These are phyloP conservation scores for Nigrospora oryzae DNA, from an alignment of 2,329 filamentous ascomycete genomes.

Conservation along the genomic window DNA sequence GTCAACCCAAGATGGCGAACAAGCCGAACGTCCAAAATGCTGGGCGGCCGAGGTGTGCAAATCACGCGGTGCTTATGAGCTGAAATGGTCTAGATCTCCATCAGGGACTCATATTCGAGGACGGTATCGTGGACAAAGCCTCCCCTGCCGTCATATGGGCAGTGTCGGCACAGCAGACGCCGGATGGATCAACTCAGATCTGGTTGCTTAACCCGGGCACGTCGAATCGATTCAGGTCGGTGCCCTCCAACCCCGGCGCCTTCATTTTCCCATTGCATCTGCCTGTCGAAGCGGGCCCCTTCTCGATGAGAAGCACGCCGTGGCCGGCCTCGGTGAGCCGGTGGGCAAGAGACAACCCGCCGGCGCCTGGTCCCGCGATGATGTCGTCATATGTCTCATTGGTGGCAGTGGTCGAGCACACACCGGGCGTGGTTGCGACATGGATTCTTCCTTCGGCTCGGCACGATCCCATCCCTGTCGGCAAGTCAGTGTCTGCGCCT, in stretches of 20 bases:
- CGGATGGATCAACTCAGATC: conserved; percentile 55
- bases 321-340: conserved; percentile 56
- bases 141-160: conserved; percentile 65
- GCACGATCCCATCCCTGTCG: neutral
- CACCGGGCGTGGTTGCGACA: neutral
- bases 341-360: conserved; percentile 50
- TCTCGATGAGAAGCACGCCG: conserved; percentile 55
- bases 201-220: conserved; percentile 64
- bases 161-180: conserved; percentile 60
- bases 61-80: too few relatives aligned
- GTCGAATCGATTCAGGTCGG: conserved; percentile 61
- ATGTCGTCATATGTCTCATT: conserved; percentile 50
- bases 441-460: too few relatives aligned
- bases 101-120: too few relatives aligned
- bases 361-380: conserved; percentile 50
- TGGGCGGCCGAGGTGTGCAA: too few relatives aligned
- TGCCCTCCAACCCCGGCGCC: conserved; percentile 52
- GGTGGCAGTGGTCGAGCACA: conserved; percentile 15
- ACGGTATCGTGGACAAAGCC: too few relatives aligned
- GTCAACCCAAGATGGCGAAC: too few relatives aligned
- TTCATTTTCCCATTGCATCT: conserved; percentile 54
- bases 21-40: too few relatives aligned
- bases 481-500: neutral
- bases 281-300: conserved; percentile 53
- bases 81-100: too few relatives aligned